Evolutionary conservation across 495 filamentous ascomycete species (phyloP), one percentile per base, ranked within the genome.

Genomic region (Podospora didyma): DNA sequence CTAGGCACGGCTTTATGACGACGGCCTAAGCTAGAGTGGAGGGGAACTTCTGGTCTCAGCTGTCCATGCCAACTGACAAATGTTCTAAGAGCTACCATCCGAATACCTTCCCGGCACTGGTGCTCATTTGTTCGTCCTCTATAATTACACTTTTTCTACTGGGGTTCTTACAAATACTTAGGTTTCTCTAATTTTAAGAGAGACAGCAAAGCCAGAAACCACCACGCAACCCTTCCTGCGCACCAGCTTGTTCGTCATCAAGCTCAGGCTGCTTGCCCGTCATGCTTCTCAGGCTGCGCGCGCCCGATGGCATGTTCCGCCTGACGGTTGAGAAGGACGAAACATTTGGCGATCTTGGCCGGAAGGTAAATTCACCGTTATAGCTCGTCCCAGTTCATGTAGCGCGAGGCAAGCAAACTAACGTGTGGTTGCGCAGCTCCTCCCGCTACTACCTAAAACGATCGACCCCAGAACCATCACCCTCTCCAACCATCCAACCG

Each of bases 401-500:
- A 0, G 48, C 16, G 9, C 31, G 1, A 17, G 5, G 26, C 23
- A 2, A 6, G 26, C 14, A 34, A 19, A 51, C 56, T 62, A 59
- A 62, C 59, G 6, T 21, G 19, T 1, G 10, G 12, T 20, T 16
- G n/a, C 17, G 16, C 55, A 79, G 73, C 70, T 79, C 9, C 52
- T 78, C n/a, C 56, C 74, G 41, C 66, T 77, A 60, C 68, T 81
- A 19, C 76, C 76, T 16, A 54, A 70, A 11, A 86, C 86, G 51
- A 80, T 88, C 61, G 86, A 95, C 60, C 80, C 89, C 7, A 79
- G 81, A 47, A 88, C 85, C 46, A 84, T 97, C 51, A 79, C 79
- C 57, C 79, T 97, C 60, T 94, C 91, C 17, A 94, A 94, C 70
- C 82, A 82, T 50, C 90, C 89, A 2, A 83, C 81, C 37, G 86